Conservation (phyloP, 2,329 filamentous ascomycete genomes). For the Sporothrix phasma region DNA sequence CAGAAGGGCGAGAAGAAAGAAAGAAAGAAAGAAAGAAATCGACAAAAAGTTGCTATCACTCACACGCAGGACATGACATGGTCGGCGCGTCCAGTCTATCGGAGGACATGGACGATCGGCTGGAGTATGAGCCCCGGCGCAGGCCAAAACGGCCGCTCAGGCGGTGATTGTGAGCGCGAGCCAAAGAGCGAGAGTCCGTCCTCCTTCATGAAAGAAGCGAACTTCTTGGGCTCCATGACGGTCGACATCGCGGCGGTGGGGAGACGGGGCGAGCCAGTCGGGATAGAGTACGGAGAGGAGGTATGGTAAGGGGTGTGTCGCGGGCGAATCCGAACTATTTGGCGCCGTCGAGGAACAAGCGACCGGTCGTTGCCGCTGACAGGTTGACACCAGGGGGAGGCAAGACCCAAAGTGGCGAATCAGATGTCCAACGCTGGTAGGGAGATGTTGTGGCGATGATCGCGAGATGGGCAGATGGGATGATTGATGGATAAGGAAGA, state of each 20-base stretch:
- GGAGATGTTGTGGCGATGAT: slow-evolving; percentile 1
- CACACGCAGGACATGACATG: slow-evolving; percentile 20
- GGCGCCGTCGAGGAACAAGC: slow-evolving; percentile 2
- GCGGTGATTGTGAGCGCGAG: slow-evolving; percentile 16
- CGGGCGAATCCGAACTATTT: neutral
- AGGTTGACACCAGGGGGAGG: neutral
- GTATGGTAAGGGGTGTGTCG: neutral
- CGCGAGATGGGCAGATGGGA: neutral
- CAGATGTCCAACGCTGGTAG: neutral
- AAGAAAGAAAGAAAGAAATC: neutral
- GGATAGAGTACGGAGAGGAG: neutral
- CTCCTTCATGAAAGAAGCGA: slow-evolving; percentile 19
- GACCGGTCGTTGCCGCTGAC: neutral
- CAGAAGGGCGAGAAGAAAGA: neutral
- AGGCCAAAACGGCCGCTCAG: slow-evolving; percentile 17
- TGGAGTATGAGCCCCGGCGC: slow-evolving; percentile 16
- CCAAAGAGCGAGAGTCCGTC: slow-evolving; percentile 7
- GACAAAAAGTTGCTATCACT: slow-evolving; percentile 2
- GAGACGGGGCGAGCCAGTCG: neutral
- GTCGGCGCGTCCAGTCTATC: neutral
- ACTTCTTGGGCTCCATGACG: slow-evolving; percentile 20
- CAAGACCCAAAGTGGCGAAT: neutral
- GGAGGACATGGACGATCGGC: slow-evolving; percentile 9
- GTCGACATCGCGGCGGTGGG: slow-evolving; percentile 6
- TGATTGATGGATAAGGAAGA: neutral